Base-by-base conservation (phyloP, 345 rosid genomes). In the Firmiana major region DNA sequence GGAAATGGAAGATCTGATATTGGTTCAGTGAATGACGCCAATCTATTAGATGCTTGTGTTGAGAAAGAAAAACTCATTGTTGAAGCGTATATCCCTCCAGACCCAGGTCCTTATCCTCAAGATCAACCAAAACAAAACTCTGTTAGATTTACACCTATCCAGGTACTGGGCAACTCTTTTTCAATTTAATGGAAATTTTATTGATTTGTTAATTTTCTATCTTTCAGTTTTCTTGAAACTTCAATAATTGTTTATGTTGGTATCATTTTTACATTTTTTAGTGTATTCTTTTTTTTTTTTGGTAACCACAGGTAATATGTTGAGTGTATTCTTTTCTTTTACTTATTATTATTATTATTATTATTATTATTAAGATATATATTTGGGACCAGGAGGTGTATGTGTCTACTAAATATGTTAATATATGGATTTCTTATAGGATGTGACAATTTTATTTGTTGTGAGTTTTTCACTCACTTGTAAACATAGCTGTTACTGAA, bases 81-180 rank as follows among this genome's bases (percentile, higher is more conserved):
- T 76, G 97, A 96, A 88, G 90, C 98, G 5, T 96, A 96, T 76
- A 85, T 93, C 76, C 94, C 98, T 71, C 91, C 97, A 43, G 97
- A 93, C 77, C 99, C 98, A 38, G 99, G 99, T 81, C 98, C 98
- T 76, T 96, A 96, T 83, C 99, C 97, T 68, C 99, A 93, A 85
- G 99, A 96, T 88, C 97, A 93, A 85, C 99, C 99, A 31, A 93
- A 93, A 85, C 97, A 90, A 81, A 96, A 96, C 54, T 88, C 95
- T 24, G 99, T 93, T 76, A 91, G 89, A 86, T 96, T 96, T 78
- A 96, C 99, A 31, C 88, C 97, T 49, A 93, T 97, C 49, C 99
- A 96, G 98, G 99, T 96, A 74, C 74, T 17, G 17, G 28, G 65
- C 53, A 45, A 51, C 69, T 73, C 67, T 43, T 64, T 69, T 72